These are phyloP conservation scores for Moricandia moricandioides DNA, from an alignment of 345 rosid species.

Conservation along the genomic window DNA sequence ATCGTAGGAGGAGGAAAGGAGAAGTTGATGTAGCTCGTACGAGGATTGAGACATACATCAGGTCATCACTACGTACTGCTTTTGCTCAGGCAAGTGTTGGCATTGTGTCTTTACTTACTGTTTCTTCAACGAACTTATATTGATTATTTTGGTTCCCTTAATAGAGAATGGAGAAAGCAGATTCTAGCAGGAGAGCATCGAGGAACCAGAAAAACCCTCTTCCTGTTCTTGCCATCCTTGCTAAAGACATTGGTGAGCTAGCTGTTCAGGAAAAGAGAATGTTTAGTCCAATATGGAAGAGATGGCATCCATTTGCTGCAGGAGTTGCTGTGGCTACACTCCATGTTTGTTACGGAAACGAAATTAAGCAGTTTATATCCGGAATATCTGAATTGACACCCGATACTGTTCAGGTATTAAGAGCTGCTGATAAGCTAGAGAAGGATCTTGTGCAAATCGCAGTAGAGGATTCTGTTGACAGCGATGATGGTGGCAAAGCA, in stretches of 20 bases:
- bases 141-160: constrained; percentile 7
- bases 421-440: constrained; percentile 96
- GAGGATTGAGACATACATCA: constrained; percentile 90
- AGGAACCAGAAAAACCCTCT: constrained; percentile 74
- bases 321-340: constrained; percentile 98
- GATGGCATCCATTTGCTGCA: constrained; percentile 98
- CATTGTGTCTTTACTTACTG: not conserved
- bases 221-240: constrained; percentile 91
- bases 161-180: constrained; percentile 97
- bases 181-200: constrained; percentile 92
- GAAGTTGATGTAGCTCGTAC: constrained; percentile 81
- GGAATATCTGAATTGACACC: constrained; percentile 82
- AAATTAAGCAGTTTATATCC: constrained; percentile 79
- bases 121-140: constrained; percentile 11
- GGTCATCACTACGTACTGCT: constrained; percentile 91
- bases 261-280: constrained; percentile 74
- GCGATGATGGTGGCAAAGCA: constrained; percentile 98
- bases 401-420: constrained; percentile 80
- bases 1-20: constrained; percentile 80
- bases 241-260: constrained; percentile 90
- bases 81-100: constrained; percentile 92
- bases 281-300: constrained; percentile 89
- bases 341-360: constrained; percentile 91
- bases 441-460: constrained; percentile 98
- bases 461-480: constrained; percentile 94